Evolutionary conservation across 1,284 basidiomycete species (phyloP).

Genomic region (Apiotrichum brassicae): DNA sequence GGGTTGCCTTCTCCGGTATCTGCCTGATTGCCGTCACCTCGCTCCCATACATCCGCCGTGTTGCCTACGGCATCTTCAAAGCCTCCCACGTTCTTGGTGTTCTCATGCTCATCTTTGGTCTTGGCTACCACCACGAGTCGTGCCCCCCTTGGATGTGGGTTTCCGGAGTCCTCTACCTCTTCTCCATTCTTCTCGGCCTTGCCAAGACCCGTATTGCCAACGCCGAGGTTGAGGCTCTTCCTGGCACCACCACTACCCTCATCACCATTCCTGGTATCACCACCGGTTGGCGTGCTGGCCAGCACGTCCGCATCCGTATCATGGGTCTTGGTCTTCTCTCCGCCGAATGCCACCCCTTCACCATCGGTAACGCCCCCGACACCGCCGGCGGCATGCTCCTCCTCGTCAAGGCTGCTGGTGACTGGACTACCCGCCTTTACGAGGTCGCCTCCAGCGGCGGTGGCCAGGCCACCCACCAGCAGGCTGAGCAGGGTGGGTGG

Average conservation of each 20-base stretch:
- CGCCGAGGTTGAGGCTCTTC: slow-evolving; percentile 37
- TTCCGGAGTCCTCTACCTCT: slow-evolving; percentile 47
- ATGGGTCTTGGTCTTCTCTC: slow-evolving; percentile 25
- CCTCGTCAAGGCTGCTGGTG: slow-evolving; percentile 40
- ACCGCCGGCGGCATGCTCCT: slow-evolving; percentile 35
- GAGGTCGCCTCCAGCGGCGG: slow-evolving; percentile 19
- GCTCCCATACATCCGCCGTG: slow-evolving; percentile 36
- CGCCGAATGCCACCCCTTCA: slow-evolving; percentile 46
- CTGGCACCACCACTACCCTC: slow-evolving; percentile 34
- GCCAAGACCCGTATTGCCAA: slow-evolving; percentile 36
- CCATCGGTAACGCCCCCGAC: slow-evolving; percentile 45
- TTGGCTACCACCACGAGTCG: slow-evolving; percentile 44
- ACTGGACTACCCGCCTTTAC: slow-evolving; percentile 41
- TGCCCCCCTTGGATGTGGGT: slow-evolving; percentile 63
- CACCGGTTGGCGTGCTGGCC: slow-evolving; percentile 48
- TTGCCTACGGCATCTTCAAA: slow-evolving; percentile 36
- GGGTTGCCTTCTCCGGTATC: slow-evolving; percentile 27
- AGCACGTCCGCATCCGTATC: slow-evolving; percentile 46
- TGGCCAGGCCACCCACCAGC: not conserved
- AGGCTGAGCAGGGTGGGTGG: slow-evolving; percentile 6
- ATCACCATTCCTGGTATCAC: slow-evolving; percentile 37
- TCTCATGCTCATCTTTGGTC: slow-evolving; percentile 13
- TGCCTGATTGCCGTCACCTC: slow-evolving; percentile 37
- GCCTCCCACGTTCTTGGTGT: slow-evolving; percentile 48
- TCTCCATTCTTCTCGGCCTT: slow-evolving; percentile 31